Percentiles rank a stretch among this genome's conserved stretches.
These are phyloP conservation scores for Dactylonectria estremocensis DNA, from an alignment of 2,329 filamentous ascomycete species.

Conservation along the genomic window DNA sequence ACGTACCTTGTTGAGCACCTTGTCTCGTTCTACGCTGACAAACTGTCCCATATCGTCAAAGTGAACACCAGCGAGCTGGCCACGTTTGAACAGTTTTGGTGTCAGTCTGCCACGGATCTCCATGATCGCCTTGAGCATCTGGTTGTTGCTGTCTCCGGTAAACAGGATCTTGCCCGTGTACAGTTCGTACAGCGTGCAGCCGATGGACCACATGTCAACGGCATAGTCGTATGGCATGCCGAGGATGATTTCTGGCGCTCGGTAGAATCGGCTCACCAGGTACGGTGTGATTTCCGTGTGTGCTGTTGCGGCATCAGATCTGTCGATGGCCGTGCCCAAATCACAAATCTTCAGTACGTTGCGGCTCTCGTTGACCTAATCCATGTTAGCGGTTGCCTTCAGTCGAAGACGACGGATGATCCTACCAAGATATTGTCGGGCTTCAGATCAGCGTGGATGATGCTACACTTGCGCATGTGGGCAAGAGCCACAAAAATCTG, in stretches of 20 bases:
- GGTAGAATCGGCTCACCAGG: slow-evolving; percentile 96
- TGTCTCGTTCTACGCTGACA: slow-evolving; percentile 87
- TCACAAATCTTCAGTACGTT: slow-evolving; percentile 95
- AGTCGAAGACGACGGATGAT: neutral
- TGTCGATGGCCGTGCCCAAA: slow-evolving; percentile 94
- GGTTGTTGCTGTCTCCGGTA: slow-evolving; percentile 95
- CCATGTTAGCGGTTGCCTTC: slow-evolving; percentile 29
- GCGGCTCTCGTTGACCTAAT: slow-evolving; percentile 81
- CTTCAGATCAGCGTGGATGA: slow-evolving; percentile 96
- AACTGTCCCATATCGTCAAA: slow-evolving; percentile 91
- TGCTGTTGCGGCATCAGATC: slow-evolving; percentile 80
- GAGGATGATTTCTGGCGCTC: slow-evolving; percentile 95
- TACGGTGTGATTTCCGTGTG: slow-evolving; percentile 93
- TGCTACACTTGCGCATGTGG: slow-evolving; percentile 91
- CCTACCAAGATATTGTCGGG: slow-evolving; percentile 94
- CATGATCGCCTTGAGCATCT: slow-evolving; percentile 97
- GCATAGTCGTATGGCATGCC: slow-evolving; percentile 96
- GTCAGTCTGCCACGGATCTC: slow-evolving; percentile 95
- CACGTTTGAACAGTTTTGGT: slow-evolving; percentile 88
- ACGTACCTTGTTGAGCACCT: slow-evolving; percentile 85
- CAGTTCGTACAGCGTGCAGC: slow-evolving; percentile 95
- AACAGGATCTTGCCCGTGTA: slow-evolving; percentile 99
- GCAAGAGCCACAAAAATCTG: slow-evolving; percentile 94
- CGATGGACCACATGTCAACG: slow-evolving; percentile 98
- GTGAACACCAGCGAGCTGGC: slow-evolving; percentile 81